These are phyloP conservation scores for Leishmania major DNA, from an alignment of 208 protist species.

Conservation along the genomic window DNA sequence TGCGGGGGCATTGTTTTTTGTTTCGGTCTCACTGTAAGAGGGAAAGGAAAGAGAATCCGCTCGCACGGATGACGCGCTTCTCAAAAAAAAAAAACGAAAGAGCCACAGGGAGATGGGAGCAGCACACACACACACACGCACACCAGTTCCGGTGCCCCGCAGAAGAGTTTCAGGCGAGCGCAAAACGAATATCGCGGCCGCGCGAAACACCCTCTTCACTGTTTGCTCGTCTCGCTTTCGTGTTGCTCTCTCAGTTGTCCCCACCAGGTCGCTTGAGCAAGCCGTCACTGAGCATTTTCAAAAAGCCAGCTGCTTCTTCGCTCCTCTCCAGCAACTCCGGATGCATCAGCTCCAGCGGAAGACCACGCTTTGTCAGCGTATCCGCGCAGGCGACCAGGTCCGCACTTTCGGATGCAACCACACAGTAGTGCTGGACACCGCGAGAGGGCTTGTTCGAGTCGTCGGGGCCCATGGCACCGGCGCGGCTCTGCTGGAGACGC, in stretches of 20 bases:
- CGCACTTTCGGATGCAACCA: conserved; percentile 61
- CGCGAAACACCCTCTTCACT: background rate
- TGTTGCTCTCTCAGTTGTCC: background rate
- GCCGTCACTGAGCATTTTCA: conserved; percentile 36
- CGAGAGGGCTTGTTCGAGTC: conserved; percentile 30
- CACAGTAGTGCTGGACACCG: conserved; percentile 57
- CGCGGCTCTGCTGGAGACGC: conserved; percentile 19
- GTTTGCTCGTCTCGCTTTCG: background rate
- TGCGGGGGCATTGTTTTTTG: background rate
- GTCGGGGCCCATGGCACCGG: background rate
- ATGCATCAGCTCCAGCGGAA: conserved; percentile 72
- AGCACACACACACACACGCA: background rate
- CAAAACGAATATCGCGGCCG: background rate
- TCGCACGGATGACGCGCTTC: background rate
- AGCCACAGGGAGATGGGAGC: background rate
- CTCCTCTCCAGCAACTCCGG: conserved; percentile 58
- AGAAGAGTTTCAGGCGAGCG: background rate
- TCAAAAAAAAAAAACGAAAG: background rate
- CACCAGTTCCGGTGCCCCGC: background rate
- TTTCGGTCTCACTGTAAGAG: too few relatives aligned
- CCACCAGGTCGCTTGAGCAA: conserved; percentile 14
- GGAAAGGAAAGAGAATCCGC: background rate
- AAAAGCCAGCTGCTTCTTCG: conserved; percentile 31
- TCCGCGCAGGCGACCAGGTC: conserved; percentile 62
- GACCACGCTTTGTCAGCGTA: conserved; percentile 54